Evolutionary conservation across 2,329 filamentous ascomycete species (phyloP).

Genomic region (Xylariales sp.): DNA sequence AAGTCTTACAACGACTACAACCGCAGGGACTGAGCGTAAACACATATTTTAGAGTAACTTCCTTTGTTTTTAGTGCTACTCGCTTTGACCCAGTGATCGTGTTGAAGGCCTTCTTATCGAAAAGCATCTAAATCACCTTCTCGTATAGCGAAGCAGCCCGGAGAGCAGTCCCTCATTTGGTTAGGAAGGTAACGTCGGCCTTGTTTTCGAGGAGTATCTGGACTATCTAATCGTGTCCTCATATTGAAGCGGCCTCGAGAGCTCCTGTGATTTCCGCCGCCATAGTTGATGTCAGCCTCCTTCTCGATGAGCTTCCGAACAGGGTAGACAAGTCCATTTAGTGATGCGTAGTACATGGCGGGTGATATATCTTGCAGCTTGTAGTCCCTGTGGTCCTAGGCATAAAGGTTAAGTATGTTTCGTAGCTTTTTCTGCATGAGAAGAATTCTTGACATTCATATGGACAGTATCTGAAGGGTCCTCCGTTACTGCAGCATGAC

Average conservation of each 20-base stretch:
- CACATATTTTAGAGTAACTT: no score
- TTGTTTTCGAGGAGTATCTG: background rate
- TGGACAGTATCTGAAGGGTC: slow-evolving; percentile 4
- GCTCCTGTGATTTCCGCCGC: slow-evolving; percentile 13
- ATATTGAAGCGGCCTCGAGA: slow-evolving; percentile 11
- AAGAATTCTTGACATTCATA: slow-evolving; percentile 6
- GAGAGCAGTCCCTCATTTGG: no score
- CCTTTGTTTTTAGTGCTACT: no score
- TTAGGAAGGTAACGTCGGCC: slow-evolving; percentile 1
- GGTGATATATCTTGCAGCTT: slow-evolving; percentile 1
- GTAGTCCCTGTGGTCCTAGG: background rate
- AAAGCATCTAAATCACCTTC: no score
- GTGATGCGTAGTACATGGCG: slow-evolving; percentile 16
- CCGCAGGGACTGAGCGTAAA: no score
- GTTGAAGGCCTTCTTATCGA: no score
- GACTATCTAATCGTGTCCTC: slow-evolving; percentile 6
- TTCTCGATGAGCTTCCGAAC: slow-evolving; percentile 16
- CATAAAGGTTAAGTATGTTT: slow-evolving; percentile 4
- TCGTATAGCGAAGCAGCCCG: no score
- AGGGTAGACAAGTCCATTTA: slow-evolving; percentile 12
- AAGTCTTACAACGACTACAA: no score
- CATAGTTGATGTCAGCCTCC: slow-evolving; percentile 13
- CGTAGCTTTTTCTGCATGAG: background rate
- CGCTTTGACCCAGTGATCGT: no score
- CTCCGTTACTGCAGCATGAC: slow-evolving; percentile 12